These are phyloP conservation scores for Citrus maxima DNA, from an alignment of 345 rosid genomes.

Conservation along the genomic window DNA sequence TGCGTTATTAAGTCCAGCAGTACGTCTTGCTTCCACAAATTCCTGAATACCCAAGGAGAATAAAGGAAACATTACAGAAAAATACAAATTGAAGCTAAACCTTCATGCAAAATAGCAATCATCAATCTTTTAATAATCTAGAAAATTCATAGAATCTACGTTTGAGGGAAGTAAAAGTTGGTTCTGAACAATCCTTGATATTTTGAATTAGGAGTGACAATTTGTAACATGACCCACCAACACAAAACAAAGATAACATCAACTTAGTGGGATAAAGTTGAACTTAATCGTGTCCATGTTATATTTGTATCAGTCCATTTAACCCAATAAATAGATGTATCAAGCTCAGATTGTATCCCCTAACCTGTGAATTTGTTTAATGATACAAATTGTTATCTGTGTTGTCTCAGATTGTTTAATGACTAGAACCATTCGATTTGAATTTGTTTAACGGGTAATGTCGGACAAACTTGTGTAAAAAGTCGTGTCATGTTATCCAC, in stretches of 20 bases:
- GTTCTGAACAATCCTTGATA: neutral
- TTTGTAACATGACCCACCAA: neutral
- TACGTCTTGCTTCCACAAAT: conserved; percentile 87
- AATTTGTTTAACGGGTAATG: neutral
- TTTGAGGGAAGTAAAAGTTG: too few relatives aligned
- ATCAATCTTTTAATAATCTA: neutral
- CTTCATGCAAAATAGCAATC: neutral
- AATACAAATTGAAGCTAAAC: neutral
- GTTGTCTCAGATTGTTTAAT: neutral
- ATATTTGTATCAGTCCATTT: neutral
- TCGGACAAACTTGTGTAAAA: neutral
- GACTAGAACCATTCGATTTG: neutral
- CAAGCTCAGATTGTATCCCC: neutral
- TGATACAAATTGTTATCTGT: neutral
- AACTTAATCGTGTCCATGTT: neutral
- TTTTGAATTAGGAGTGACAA: neutral
- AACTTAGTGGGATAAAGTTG: neutral
- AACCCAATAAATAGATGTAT: neutral
- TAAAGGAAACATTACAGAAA: too few relatives aligned
- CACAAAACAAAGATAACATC: neutral
- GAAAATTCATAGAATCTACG: neutral
- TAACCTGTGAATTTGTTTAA: neutral
- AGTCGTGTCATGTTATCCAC: neutral
- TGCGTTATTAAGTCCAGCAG: conserved; percentile 74
- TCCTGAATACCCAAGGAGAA: conserved; percentile 45